Evolutionary conservation across 202 grass and related monocot species (phyloP).

Genomic region (Schoenoplectus triqueter): DNA sequence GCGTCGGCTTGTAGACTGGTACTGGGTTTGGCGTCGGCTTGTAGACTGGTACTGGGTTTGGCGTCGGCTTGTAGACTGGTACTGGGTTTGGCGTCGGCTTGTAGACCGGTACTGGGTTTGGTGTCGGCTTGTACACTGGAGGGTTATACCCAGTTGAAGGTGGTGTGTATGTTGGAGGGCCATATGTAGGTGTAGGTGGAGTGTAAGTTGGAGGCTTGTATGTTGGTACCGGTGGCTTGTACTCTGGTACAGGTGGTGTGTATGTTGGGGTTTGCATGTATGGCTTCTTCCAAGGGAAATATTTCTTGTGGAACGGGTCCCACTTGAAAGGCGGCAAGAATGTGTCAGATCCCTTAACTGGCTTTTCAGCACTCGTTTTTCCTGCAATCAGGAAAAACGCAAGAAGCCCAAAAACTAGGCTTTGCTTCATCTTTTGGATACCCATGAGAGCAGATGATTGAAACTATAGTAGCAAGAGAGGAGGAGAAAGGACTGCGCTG

Average conservation of each 20-base stretch:
- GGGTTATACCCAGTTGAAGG: conserved; percentile 24
- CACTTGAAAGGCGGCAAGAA: conserved; percentile 51
- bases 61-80: conserved; percentile 14
- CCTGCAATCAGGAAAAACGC: conserved; percentile 34
- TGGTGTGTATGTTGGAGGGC: conserved; percentile 10
- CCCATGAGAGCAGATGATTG: conserved; percentile 22
- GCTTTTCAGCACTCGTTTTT: conserved; percentile 34
- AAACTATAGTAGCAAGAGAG: neutral
- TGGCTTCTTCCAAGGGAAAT: conserved; percentile 47
- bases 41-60: conserved; percentile 29
- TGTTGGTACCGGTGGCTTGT: conserved; percentile 33
- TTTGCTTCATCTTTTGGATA: neutral
- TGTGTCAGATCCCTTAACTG: conserved; percentile 43
- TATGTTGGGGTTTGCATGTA: conserved; percentile 19
- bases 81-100: conserved; percentile 32
- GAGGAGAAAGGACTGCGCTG: neutral
- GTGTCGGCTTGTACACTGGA: conserved; percentile 24
- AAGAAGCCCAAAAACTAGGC: conserved; percentile 45
- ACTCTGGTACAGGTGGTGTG: conserved; percentile 27
- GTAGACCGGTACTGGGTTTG: conserved; percentile 29
- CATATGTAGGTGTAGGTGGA: neutral
- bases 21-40: conserved; percentile 33
- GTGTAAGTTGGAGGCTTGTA: conserved; percentile 15
- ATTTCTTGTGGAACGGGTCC: conserved; percentile 40
- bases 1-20: conserved; percentile 23